These are phyloP conservation scores for Oldenlandia corymbosa DNA, from an alignment of 257 asterid genomes.

Conservation along the genomic window DNA sequence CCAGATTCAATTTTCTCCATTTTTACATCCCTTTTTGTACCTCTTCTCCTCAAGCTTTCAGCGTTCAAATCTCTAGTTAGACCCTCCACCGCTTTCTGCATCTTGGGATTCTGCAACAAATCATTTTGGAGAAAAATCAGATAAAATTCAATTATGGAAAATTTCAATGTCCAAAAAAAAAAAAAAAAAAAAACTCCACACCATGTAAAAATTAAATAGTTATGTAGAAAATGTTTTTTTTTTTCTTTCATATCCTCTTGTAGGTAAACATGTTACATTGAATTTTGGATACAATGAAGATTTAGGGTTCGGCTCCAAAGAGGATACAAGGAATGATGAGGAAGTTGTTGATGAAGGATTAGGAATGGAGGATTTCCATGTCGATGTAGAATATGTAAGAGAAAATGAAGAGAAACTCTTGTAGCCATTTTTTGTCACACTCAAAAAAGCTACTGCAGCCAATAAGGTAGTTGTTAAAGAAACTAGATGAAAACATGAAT, in stretches of 20 bases:
- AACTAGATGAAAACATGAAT: slow-evolving; percentile 25
- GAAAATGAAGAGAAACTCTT: slow-evolving; percentile 22
- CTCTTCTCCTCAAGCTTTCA: slow-evolving; percentile 30
- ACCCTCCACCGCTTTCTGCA: slow-evolving; percentile 39
- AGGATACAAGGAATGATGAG: neutral
- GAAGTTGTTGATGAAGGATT: slow-evolving; percentile 1
- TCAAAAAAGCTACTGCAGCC: slow-evolving; percentile 20
- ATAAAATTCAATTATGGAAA: neutral
- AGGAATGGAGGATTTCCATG: slow-evolving; percentile 27
- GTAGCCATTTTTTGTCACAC: slow-evolving; percentile 20
- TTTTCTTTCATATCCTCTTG: too few relatives aligned
- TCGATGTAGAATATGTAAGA: slow-evolving; percentile 34
- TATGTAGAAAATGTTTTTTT: too few relatives aligned
- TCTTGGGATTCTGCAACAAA: slow-evolving; percentile 39
- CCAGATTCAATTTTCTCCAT: slow-evolving; percentile 43
- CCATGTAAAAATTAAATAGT: too few relatives aligned
- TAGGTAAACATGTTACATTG: slow-evolving; percentile 24
- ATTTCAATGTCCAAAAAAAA: too few relatives aligned
- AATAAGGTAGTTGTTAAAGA: slow-evolving; percentile 25
- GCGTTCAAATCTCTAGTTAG: slow-evolving; percentile 37
- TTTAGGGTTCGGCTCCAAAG: slow-evolving; percentile 16
- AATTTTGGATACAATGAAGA: slow-evolving; percentile 48
- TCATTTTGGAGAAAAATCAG: neutral
- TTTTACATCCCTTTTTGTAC: slow-evolving; percentile 29
- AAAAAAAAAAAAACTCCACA: too few relatives aligned